A percentile compares a stretch with the other conserved stretches of the same genome.
Evolutionary conservation across 148 eudicot species (phyloP).

Genomic region (Vaccinium myrtillus): DNA sequence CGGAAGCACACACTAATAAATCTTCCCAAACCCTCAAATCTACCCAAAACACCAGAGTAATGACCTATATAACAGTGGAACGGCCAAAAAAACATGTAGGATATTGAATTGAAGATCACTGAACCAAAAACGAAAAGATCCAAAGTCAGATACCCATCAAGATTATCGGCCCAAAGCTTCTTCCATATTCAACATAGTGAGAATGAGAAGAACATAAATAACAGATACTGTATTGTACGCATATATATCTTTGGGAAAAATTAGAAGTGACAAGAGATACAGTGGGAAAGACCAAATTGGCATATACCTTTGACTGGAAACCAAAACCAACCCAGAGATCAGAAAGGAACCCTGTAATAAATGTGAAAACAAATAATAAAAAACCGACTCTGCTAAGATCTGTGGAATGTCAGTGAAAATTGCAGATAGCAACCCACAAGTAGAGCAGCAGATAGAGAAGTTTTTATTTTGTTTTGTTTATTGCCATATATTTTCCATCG

Average conservation of each 20-base stretch:
- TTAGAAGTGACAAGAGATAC: not conserved
- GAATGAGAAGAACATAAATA: not conserved
- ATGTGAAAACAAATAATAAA: slow-evolving; percentile 9
- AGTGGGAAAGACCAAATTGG: slow-evolving; percentile 14
- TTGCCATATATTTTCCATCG: not conserved
- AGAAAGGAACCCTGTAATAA: slow-evolving; percentile 14
- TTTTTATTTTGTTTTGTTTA: not conserved
- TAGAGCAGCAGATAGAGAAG: not conserved
- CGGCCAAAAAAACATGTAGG: not conserved
- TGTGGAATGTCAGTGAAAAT: slow-evolving; percentile 24
- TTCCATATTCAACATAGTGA: not conserved
- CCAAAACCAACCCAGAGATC: slow-evolving; percentile 13
- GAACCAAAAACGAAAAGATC: slow-evolving; percentile 10
- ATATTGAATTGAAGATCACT: slow-evolving; percentile 5
- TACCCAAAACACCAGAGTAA: not conserved
- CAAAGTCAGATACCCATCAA: slow-evolving; percentile 1
- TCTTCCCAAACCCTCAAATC: not conserved
- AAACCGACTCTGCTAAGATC: slow-evolving; percentile 20
- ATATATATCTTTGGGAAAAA: not conserved
- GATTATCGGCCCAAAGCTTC: not conserved
- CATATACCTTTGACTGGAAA: slow-evolving; percentile 22
- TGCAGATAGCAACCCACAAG: slow-evolving; percentile 17
- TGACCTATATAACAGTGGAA: slow-evolving; percentile 20
- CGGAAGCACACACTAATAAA: slow-evolving; percentile 2
- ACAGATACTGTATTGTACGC: not conserved